Conservation (phyloP, 306 rosid genomes). For the Medicago ruthenica region DNA sequence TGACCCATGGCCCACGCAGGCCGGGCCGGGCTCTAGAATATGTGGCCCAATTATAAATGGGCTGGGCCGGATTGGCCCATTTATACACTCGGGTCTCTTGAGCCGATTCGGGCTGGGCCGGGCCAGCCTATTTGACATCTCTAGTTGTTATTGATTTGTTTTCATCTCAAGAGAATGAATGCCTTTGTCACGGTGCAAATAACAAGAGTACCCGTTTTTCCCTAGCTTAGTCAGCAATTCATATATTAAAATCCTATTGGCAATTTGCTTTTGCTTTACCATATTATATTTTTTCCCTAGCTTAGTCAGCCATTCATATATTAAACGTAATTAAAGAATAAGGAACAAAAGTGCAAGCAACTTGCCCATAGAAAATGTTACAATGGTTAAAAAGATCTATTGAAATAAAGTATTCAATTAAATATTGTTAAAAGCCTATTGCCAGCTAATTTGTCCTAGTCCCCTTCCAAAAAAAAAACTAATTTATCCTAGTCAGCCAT, state of each 20-base stretch:
- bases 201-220: background rate
- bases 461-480: background rate
- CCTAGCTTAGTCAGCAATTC: too few species aligned
- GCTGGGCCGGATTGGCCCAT: too few species aligned
- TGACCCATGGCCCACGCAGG: too few species aligned
- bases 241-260: background rate
- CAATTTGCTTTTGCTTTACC: slow-evolving; percentile 37
- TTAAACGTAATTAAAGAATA: background rate
- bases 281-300: slow-evolving; percentile 21
- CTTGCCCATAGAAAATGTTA: slow-evolving; percentile 34
- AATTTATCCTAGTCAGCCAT: slow-evolving; percentile 35
- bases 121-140: too few species aligned
- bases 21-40: too few species aligned
- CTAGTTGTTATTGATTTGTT: background rate
- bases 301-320: slow-evolving; percentile 29
- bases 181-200: background rate
- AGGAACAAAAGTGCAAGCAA: slow-evolving; percentile 42
- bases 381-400: slow-evolving; percentile 38
- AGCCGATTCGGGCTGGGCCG: too few species aligned
- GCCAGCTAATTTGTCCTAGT: too few species aligned
- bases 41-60: too few species aligned
- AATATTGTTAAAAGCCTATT: too few species aligned
- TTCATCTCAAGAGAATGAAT: background rate
- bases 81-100: too few species aligned
- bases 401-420: background rate